Evolutionary conservation across 768 basidiomycete species (phyloP).

Genomic region (Gyrodon lividus): DNA sequence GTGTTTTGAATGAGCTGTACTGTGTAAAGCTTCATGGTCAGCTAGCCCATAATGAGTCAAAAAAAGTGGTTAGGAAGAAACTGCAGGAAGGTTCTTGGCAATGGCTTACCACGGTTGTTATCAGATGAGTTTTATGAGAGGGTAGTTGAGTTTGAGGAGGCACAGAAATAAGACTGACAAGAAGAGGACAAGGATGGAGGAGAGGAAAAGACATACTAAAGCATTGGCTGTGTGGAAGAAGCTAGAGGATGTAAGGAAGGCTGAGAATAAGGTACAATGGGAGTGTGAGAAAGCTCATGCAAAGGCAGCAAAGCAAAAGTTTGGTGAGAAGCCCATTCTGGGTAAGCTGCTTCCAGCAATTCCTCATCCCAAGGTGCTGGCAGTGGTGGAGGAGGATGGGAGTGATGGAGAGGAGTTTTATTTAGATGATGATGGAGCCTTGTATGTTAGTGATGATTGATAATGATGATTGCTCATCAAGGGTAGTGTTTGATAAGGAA

Average conservation of each 20-base stretch:
- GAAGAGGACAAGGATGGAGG: background rate
- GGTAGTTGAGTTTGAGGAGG: constrained; percentile 3
- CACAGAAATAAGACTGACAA: background rate
- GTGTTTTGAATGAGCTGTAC: constrained; percentile 5
- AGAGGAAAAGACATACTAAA: background rate
- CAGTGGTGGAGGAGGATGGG: no score
- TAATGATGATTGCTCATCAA: no score
- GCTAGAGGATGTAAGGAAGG: background rate
- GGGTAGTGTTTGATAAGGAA: no score
- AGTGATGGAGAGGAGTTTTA: no score
- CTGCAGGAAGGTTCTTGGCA: background rate
- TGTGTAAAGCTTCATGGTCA: constrained; percentile 1
- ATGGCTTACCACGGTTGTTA: background rate
- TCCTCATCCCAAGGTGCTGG: no score
- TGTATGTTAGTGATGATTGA: no score
- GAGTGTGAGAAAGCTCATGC: background rate
- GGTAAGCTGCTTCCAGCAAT: background rate
- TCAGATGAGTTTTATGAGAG: constrained; percentile 5
- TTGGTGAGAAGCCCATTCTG: background rate
- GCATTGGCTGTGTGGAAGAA: background rate
- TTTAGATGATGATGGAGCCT: no score
- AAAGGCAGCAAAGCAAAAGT: constrained; percentile 2
- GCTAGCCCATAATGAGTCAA: constrained; percentile 2
- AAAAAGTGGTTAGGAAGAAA: background rate
- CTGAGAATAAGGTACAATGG: background rate